Evolutionary conservation across 768 basidiomycete genomes (phyloP).

Genomic region (Kwoniella shandongensis): DNA sequence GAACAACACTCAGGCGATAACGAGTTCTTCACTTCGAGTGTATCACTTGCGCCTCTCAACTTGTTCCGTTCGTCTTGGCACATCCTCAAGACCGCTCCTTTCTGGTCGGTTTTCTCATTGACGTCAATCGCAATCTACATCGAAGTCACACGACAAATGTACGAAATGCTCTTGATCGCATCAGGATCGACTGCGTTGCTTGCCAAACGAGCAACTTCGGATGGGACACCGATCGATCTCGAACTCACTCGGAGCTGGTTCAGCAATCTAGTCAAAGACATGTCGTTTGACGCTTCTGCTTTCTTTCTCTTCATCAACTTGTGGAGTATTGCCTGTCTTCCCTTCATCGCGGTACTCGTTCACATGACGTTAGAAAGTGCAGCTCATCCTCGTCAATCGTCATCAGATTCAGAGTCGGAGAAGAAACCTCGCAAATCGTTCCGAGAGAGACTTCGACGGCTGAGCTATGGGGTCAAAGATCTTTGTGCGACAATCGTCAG

Average conservation of each 20-base stretch:
- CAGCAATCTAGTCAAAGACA: conserved; percentile 1
- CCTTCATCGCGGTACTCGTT: conserved; percentile 4
- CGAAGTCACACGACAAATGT: conserved; percentile 15
- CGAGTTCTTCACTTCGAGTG: not conserved
- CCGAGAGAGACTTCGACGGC: too few species aligned
- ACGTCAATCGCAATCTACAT: conserved; percentile 6
- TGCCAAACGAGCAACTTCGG: conserved; percentile 3
- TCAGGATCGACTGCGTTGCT: conserved; percentile 3
- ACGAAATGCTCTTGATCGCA: conserved; percentile 6
- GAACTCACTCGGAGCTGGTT: conserved; percentile 11
- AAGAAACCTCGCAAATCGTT: not conserved
- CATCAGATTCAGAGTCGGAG: not conserved
- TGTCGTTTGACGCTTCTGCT: conserved; percentile 4
- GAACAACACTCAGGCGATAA: not conserved
- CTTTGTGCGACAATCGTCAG: too few species aligned
- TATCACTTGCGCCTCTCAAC: not conserved
- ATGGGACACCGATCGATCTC: conserved; percentile 10
- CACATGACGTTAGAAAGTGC: conserved; percentile 7
- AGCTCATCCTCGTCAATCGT: not conserved
- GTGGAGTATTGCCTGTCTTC: conserved; percentile 18
- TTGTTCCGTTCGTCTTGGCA: not conserved
- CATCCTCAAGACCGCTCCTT: conserved; percentile 10
- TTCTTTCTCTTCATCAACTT: conserved; percentile 17
- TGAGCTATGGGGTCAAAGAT: too few species aligned
- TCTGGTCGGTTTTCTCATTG: conserved; percentile 8